Base-by-base conservation (phyloP, 139 green algal genomes). In the Parachlorella kessleri region DNA sequence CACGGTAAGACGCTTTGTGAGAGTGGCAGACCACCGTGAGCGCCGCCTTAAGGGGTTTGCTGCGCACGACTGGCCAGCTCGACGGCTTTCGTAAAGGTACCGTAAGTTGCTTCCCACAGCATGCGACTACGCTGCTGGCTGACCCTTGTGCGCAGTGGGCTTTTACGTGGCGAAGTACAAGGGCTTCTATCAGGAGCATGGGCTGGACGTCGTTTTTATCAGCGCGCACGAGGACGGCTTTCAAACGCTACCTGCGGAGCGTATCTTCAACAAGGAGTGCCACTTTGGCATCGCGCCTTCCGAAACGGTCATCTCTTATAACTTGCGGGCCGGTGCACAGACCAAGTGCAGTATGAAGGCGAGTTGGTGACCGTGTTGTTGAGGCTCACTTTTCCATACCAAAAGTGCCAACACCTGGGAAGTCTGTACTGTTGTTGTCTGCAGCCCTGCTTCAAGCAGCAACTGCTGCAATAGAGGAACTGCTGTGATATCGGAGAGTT, bases 181-280 rank as follows among this genome's bases (percentile, higher is more conserved):
- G 32, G 83, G 81, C 5, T 80, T 59, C 1, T 93, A 89, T 64
- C 32, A 54, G 7, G 81, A 82, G 32, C 82, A 66, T 5, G 86
- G 87, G 0, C 69, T 94, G 6, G 81, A 86, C 6, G 85, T 97
- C 0, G 35, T 55, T 6, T 64, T 97, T 3, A 26, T 93, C 4
- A 85, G 54, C 38, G 89, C 90, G 1, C 82, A 91, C 78, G 42
- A 70, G 0, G 88, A 93, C 48, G 78, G 80, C 3, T 96, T 95
- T 81, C 90, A 92, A 64, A 59, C 63, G 10, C 94, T 90, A 1
- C 92, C 92, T 10, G 87, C 85, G 1, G 86, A 77, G 7, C 73
- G 75, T 1, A 79, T 96, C 0, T 80, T 67, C 6, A 38, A 48
- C 35, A 35, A 33, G 28, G 74, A 40, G 1, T 89, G 83, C 0